These are phyloP conservation scores for Chloranthus sessilifolius DNA, from an alignment of 164 flowering plant genomes.

Conservation along the genomic window DNA sequence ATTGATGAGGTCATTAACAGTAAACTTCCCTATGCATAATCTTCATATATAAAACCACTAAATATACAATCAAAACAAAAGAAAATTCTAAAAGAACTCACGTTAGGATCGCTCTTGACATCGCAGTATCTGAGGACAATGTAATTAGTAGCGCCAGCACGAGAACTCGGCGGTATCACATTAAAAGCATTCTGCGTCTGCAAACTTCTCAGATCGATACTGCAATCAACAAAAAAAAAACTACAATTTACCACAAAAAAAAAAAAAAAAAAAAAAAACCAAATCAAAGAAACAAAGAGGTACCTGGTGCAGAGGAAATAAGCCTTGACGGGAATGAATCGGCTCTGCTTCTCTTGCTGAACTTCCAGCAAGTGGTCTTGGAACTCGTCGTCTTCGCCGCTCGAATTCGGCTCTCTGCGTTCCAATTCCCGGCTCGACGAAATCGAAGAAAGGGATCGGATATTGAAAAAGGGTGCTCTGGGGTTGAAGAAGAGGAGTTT, in stretches of 20 bases:
- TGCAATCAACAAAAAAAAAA: constrained; percentile 20
- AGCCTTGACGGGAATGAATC: constrained; percentile 66
- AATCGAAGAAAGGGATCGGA: background rate
- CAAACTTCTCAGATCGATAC: constrained; percentile 81
- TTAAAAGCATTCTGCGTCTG: constrained; percentile 62
- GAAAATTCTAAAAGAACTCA: constrained; percentile 11
- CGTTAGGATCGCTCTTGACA: constrained; percentile 19
- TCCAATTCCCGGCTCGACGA: constrained; percentile 5
- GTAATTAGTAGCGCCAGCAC: constrained; percentile 63
- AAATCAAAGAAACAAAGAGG: background rate
- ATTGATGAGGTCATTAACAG: no score
- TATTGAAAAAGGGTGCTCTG: background rate
- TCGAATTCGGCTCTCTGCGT: background rate
- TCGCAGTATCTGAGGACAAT: constrained; percentile 64
- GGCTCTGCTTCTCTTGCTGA: constrained; percentile 8
- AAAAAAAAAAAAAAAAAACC: background rate
- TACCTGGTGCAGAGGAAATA: constrained; percentile 87
- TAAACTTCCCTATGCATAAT: no score
- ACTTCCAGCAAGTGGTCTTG: constrained; percentile 7
- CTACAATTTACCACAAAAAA: background rate
- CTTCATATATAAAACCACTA: no score
- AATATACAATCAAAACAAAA: background rate
- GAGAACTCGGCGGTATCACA: constrained; percentile 75
- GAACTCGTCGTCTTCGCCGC: background rate
- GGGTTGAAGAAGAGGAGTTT: background rate